Percentiles rank a stretch among this genome's conserved stretches.
Conservation (phyloP, 2,329 filamentous ascomycete species). For the Monosporascus sp. region DNA sequence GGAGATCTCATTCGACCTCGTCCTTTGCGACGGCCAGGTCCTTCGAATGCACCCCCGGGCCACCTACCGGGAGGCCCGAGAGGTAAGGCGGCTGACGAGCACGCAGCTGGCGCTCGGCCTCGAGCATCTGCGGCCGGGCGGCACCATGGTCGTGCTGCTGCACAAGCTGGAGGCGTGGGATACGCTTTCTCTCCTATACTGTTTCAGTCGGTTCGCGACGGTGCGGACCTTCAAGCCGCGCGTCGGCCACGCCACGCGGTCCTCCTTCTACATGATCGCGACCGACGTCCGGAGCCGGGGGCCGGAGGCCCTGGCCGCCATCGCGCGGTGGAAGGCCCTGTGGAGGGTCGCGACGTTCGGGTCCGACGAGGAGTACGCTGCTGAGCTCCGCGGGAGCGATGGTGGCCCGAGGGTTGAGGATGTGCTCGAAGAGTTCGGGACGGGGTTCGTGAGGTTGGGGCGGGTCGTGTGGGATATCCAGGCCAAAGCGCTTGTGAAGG, state of each 20-base stretch:
- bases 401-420: constrained; percentile 10
- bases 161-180: constrained; percentile 41
- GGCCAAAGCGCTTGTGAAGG: constrained; percentile 24
- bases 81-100: constrained; percentile 12
- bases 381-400: constrained; percentile 1
- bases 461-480: constrained; percentile 30
- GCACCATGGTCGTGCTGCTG: constrained; percentile 46
- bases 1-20: constrained; percentile 36
- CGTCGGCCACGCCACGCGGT: constrained; percentile 33
- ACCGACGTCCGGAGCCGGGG: constrained; percentile 30
- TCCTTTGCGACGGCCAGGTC: constrained; percentile 29
- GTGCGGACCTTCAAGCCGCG: constrained; percentile 41
- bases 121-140: constrained; percentile 38
- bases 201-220: constrained; percentile 36
- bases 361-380: constrained; percentile 18
- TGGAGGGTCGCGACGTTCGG: constrained; percentile 38
- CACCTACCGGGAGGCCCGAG: constrained; percentile 12
- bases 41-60: constrained; percentile 18
- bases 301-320: constrained; percentile 27
- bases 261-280: constrained; percentile 51
- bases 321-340: constrained; percentile 33
- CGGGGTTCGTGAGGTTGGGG: constrained; percentile 24
- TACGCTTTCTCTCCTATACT: constrained; percentile 31
- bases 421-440: constrained; percentile 32
- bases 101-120: constrained; percentile 27